These are phyloP conservation scores for Rhizopus sp. DNA, from an alignment of 371 early-diverging fungal genomes.

Conservation along the genomic window DNA sequence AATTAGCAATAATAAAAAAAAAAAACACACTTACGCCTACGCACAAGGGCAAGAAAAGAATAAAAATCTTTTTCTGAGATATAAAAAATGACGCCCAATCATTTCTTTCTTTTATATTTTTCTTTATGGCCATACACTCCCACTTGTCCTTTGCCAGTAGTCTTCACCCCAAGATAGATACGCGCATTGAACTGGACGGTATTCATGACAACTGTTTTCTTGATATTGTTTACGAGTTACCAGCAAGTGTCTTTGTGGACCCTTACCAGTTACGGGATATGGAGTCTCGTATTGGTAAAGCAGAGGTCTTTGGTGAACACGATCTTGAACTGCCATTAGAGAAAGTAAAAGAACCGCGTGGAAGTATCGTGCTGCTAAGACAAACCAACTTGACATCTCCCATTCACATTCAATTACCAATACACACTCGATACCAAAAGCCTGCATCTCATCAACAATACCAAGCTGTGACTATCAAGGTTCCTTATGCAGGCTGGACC, in stretches of 20 bases:
- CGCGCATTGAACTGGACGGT: conserved; percentile 11
- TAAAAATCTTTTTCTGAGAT: too few species aligned
- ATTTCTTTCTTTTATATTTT: neutral
- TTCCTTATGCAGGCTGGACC: conserved; percentile 45
- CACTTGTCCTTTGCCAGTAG: conserved; percentile 21
- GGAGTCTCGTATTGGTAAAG: conserved; percentile 7
- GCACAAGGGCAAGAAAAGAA: too few species aligned
- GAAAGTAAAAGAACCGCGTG: conserved; percentile 37
- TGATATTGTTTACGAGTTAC: conserved; percentile 41
- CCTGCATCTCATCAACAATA: conserved; percentile 24
- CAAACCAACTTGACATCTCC: conserved; percentile 1
- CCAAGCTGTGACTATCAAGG: conserved; percentile 26
- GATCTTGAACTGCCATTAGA: conserved; percentile 49
- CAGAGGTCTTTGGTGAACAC: conserved; percentile 43
- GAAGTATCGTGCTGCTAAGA: conserved; percentile 43
- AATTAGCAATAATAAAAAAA: neutral
- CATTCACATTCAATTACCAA: conserved; percentile 30
- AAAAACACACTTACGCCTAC: too few species aligned
- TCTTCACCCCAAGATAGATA: conserved; percentile 45
- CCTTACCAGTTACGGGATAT: conserved; percentile 39
- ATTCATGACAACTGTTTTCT: conserved; percentile 21
- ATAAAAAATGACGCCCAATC: neutral
- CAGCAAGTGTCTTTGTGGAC: conserved; percentile 52
- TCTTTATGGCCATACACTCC: conserved; percentile 14
- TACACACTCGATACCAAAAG: conserved; percentile 50